Percentiles rank a stretch among this genome's conserved stretches.
phyloP scores from a whole-genome alignment of 192 early-diverging fungal species.

The Backusella westeae region DNA sequence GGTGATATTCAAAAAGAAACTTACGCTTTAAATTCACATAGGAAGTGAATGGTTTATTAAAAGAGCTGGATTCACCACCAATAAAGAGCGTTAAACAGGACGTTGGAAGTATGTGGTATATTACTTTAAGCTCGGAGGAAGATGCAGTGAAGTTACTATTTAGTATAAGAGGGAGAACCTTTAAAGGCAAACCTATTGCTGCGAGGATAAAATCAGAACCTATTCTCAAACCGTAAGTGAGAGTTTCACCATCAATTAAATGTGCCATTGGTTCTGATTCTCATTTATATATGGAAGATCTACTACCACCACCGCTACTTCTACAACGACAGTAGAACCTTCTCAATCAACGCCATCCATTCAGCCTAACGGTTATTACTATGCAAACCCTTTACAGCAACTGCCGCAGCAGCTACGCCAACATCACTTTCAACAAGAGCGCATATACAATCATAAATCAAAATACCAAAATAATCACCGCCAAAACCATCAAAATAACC shows the following conservation, averaged over 20 bases:
- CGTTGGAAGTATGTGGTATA: conserved; percentile 46
- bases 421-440: neutral
- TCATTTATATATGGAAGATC: neutral
- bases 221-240: conserved; percentile 14
- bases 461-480: neutral
- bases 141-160: conserved; percentile 41
- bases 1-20: neutral
- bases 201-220: conserved; percentile 47
- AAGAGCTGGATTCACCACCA: conserved; percentile 22
- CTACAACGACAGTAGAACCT: neutral
- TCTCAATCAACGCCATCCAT: neutral
- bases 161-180: conserved; percentile 27
- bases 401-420: neutral
- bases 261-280: neutral
- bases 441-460: neutral
- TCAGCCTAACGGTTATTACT: neutral
- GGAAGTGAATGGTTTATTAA: conserved; percentile 35
- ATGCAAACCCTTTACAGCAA: neutral
- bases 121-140: conserved; percentile 42
- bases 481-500: neutral
- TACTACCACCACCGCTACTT: neutral
- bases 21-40: neutral
- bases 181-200: conserved; percentile 40
- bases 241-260: neutral
- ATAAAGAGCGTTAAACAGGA: conserved; percentile 33